Base-by-base conservation (phyloP, 2,329 filamentous ascomycete species). In the Penicillium sp. region DNA sequence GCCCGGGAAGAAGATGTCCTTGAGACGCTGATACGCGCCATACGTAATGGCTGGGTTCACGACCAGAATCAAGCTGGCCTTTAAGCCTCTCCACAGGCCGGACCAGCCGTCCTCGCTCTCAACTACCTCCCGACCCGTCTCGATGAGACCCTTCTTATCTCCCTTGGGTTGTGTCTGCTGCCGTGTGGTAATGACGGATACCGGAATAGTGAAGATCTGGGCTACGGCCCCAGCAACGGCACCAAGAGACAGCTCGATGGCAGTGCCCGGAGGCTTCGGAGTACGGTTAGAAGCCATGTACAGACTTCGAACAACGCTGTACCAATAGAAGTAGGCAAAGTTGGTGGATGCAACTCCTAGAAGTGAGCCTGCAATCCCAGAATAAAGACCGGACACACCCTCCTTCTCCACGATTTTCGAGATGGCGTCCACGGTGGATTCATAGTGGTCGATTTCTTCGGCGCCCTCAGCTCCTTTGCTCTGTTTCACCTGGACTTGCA, bases 311-410 rank as follows among this genome's bases (percentile, higher is more conserved):
- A 96, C 87, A 18, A 93, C 71, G 4, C 88, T 91, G 66, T 97
- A 97, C 90, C 91, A 97, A 73, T 98, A 98, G 66, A 98, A 98
- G 71, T 98, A 98, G 58, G 93, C 93, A 64, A 98, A 98, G 68
- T 98, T 98, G 36, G 91, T 97, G 17, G 90, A 96, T 1, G 89
- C 91, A 23, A 98, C 93, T 38, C 93, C 93, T 36, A 97, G 72
- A 13, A 98, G 74, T 4, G 90, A 82, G 35, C 91, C 90, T 45
- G 81, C 77, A 64, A 98, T 90, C 45, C 93, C 93, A 36, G 86
- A 81, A 60, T 98, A 98, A 6, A 98, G 79, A 5, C 93, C 93
- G 32, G 73, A 59, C 7, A 93, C 41, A 20, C 93, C 93, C 54
- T 98, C 93, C 37, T 81, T 81, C 41, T 82, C 78, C 23, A 86